Base-by-base conservation (phyloP, 345 rosid genomes). In the Eucalyptus cloeziana region DNA sequence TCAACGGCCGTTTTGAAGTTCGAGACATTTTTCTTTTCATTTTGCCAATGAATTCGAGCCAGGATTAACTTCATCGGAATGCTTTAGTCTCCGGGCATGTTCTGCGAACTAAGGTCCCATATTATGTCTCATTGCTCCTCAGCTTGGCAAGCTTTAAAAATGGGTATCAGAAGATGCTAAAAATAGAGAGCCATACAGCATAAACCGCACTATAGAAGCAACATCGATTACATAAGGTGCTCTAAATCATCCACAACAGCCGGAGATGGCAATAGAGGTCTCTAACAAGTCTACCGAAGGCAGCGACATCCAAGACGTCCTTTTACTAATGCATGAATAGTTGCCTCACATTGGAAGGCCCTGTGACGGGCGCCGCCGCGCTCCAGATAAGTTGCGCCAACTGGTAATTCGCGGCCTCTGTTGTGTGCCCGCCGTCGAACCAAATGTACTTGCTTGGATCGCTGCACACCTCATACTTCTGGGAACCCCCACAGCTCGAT, bases 321-420 rank as follows among this genome's bases (percentile, higher is more conserved):
- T 76, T 21, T 5, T 40, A 76, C 85, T 83, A 88, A 8, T 15
- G 87, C 16, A 21, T 14, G 25, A 89, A 89, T 19, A 89, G 49
- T 43, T 86, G 52, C 33, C 71, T 87, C 85, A 81, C 51, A 30
- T 45, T 90, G 45, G 33, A 87, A 86, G 90, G 91, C 37, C 45
- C 54, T 12, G 87, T 88, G 27, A 62, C 3, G 3, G 43, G 67
- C 1, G 76, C 71, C 1, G 37, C 87, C 2, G 89, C 89, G 12
- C 47, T 79, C 91, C 91, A 90, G 2, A 88, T 71, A 27, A 90
- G 88, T 15, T 88, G 69, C 2, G 91, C 91, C 43, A 90, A 19
- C 85, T 88, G 90, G 25, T 60, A 54, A 43, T 90, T 88, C 3
- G 85, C 83, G 0, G 45, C 51, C 86, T 90, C 88, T 8, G 87